Base-by-base conservation (phyloP, 768 basidiomycete species). In the Exidia glandulosa region DNA sequence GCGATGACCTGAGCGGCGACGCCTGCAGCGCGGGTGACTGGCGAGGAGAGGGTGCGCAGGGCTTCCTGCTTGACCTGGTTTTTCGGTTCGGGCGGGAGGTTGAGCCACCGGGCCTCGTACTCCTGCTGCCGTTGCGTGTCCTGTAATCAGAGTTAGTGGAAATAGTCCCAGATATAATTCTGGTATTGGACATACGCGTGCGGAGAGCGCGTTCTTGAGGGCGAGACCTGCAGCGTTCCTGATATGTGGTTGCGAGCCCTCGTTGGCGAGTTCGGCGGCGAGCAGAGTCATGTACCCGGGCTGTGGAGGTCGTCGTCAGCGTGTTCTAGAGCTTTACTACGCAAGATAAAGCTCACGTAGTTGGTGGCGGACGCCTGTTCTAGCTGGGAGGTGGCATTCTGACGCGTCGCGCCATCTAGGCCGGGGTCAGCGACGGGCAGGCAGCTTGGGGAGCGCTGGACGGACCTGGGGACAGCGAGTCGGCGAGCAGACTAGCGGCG, bases 201-300 rank as follows among this genome's bases (percentile, higher is more conserved):
- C 92, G 33, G 87, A 82, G 61, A 99, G 74, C 62, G 93, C 83
- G 73, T 99, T 99, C 82, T 98, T 99, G 73, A 99, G 78, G 23
- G 95, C 94, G 57, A 99, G 79, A 71, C 92, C 94, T 27, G 96
- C 94, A n/a, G 95, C 94, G 69, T 90, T 95, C 65, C 96, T 81
- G 57, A 94, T 82, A 71, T 92, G 86, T 33, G 85, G 67, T 14
- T 80, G 77, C 5, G 80, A 81, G 48, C 63, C 75, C 70, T 94
- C 91, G 65, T 92, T 87, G 31, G 85, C 83, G 54, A 99, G 82
- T 64, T 93, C 90, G 19, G 82, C 74, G 19, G 90, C 87, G 63
- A 99, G 85, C 80, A 90, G 92, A 70, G 86, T 71, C 84, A 97
- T 88, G 77, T 98, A 99, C 66, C 85, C 86, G 62, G 90, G 88